These are phyloP conservation scores for Coriolopsis trogii DNA, from an alignment of 1,284 basidiomycete species.

Conservation along the genomic window DNA sequence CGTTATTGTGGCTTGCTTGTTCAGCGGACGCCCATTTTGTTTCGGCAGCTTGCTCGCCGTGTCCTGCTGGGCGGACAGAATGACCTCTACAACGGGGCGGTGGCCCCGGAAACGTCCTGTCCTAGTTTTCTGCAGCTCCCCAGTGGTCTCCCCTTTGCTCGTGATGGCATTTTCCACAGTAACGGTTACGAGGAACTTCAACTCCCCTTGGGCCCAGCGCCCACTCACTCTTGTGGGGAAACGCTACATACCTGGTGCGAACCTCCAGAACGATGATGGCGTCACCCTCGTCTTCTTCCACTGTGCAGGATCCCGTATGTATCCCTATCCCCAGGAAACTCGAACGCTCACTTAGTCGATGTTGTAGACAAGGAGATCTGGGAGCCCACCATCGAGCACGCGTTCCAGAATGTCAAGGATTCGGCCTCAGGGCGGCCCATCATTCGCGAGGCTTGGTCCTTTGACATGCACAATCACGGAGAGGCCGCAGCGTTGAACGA, in stretches of 20 bases:
- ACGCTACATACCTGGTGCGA: conserved; percentile 6
- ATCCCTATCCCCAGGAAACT: background rate
- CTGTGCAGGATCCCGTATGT: conserved; percentile 12
- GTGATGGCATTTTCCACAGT: no score
- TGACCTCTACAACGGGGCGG: no score
- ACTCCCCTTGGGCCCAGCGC: no score
- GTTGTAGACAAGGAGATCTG: conserved; percentile 32
- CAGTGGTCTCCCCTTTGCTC: no score
- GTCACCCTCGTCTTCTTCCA: conserved; percentile 13
- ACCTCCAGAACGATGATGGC: background rate
- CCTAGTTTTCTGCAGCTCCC: no score
- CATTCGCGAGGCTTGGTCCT: conserved; percentile 36
- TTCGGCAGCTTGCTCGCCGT: no score
- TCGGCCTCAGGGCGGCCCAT: conserved; percentile 2
- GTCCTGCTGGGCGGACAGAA: no score
- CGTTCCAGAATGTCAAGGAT: conserved; percentile 15
- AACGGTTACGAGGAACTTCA: no score
- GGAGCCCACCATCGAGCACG: conserved; percentile 28
- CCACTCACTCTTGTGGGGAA: conserved; percentile 9
- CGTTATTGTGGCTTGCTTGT: no score
- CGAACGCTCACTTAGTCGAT: background rate
- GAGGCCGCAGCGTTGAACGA: conserved; percentile 30
- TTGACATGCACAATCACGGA: conserved; percentile 35
- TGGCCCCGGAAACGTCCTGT: no score
- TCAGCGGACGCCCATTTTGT: no score